phyloP scores from a whole-genome alignment of 108 stramenopile species.

The Nannochloropsis granulata region DNA sequence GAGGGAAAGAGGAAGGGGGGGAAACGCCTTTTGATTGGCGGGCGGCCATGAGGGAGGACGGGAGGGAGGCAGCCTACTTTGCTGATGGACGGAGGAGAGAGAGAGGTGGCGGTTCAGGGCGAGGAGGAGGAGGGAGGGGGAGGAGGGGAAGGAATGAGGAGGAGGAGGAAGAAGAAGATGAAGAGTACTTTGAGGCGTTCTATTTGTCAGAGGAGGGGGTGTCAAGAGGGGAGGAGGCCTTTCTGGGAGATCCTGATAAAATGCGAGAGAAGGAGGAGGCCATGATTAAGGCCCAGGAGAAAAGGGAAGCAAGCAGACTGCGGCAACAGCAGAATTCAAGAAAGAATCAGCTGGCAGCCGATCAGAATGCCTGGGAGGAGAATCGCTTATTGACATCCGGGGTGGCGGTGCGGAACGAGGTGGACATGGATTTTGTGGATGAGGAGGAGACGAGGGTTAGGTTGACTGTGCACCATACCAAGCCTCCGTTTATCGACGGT shows the following conservation, averaged over 20 bases:
- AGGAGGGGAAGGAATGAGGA: slow-evolving; percentile 1
- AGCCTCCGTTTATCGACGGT: slow-evolving; percentile 85
- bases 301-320: background rate
- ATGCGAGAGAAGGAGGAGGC: slow-evolving; percentile 61
- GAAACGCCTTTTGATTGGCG: background rate
- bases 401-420: slow-evolving; percentile 50
- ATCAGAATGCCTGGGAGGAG: slow-evolving; percentile 93
- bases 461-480: slow-evolving; percentile 69
- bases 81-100: background rate
- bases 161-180: slow-evolving; percentile 17
- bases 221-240: slow-evolving; percentile 43
- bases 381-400: slow-evolving; percentile 72
- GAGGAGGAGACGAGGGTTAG: slow-evolving; percentile 32
- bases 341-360: slow-evolving; percentile 47
- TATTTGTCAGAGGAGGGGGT: background rate
- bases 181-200: background rate
- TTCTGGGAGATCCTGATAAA: slow-evolving; percentile 59
- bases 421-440: slow-evolving; percentile 55
- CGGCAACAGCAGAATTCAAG: background rate
- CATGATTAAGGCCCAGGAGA: slow-evolving; percentile 47
- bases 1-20: background rate
- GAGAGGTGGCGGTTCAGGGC: background rate
- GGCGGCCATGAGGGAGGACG: background rate
- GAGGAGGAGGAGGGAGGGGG: background rate
- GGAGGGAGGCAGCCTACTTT: background rate